Evolutionary conservation across 768 basidiomycete genomes (phyloP).

Genomic region (Lentinula guzmanii): DNA sequence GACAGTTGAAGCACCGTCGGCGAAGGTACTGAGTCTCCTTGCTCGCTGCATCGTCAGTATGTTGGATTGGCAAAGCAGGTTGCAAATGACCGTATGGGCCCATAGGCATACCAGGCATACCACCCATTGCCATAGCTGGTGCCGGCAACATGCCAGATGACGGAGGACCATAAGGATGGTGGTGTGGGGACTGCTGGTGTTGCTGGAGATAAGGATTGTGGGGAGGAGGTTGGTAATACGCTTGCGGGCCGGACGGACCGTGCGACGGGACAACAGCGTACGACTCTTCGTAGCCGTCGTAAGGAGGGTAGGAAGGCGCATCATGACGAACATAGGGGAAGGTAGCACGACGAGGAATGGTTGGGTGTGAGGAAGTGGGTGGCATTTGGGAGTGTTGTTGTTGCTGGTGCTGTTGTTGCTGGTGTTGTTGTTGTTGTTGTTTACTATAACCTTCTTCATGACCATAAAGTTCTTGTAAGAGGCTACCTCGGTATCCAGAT

Average conservation of each 20-base stretch:
- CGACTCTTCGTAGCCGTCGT: slow-evolving; percentile 36
- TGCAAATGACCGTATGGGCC: slow-evolving; percentile 13
- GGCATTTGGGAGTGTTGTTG: slow-evolving; percentile 29
- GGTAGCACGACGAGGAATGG: slow-evolving; percentile 58
- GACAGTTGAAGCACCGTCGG: slow-evolving; percentile 85
- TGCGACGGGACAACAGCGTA: slow-evolving; percentile 65
- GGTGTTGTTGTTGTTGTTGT: slow-evolving; percentile 24
- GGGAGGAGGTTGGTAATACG: slow-evolving; percentile 15
- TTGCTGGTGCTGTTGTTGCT: slow-evolving; percentile 32
- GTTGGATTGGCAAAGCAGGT: slow-evolving; percentile 59
- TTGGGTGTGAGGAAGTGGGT: slow-evolving; percentile 37
- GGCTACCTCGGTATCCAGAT: slow-evolving; percentile 40
- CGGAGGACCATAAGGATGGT: neutral
- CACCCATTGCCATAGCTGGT: neutral
- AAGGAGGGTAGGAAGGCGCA: slow-evolving; percentile 32
- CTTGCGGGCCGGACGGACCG: neutral
- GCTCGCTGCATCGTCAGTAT: slow-evolving; percentile 85
- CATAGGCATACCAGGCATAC: slow-evolving; percentile 2
- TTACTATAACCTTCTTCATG: slow-evolving; percentile 20
- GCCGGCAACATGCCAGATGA: neutral
- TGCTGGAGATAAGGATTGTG: slow-evolving; percentile 35
- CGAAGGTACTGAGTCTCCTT: slow-evolving; percentile 91
- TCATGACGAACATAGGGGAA: slow-evolving; percentile 77
- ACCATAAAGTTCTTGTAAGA: slow-evolving; percentile 65
- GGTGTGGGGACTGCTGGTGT: slow-evolving; percentile 21